These are phyloP conservation scores for Trichosporon inkin DNA, from an alignment of 1,284 basidiomycete species.

Conservation along the genomic window DNA sequence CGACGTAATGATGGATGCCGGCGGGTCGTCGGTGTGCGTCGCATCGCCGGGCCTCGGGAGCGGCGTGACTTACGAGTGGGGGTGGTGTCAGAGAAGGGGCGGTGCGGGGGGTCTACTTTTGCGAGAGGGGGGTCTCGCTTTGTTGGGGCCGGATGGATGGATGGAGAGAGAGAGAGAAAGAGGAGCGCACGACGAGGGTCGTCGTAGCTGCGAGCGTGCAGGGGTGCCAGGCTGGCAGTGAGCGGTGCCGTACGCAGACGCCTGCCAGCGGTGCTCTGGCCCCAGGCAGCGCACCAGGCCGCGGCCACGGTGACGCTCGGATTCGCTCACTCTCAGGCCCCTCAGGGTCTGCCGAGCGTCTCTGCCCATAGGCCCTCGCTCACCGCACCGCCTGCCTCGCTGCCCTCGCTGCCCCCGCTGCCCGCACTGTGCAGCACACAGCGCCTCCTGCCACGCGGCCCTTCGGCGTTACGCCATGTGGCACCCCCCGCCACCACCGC, in stretches of 20 bases:
- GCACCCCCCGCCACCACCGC: not conserved
- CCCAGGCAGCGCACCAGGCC: not conserved
- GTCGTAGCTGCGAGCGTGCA: not conserved
- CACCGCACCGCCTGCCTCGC: not conserved
- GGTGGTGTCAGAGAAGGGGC: conserved; percentile 1
- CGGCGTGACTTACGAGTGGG: conserved; percentile 7
- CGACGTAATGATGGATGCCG: conserved; percentile 3
- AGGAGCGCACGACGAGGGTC: conserved; percentile 11
- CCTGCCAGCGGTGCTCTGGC: not conserved
- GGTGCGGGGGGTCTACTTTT: not conserved
- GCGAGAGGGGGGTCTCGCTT: not conserved
- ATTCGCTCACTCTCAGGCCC: conserved; percentile 5
- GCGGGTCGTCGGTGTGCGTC: not conserved
- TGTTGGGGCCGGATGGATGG: conserved; percentile 7
- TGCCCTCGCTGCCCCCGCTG: not conserved
- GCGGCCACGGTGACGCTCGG: conserved; percentile 11
- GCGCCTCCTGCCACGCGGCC: not conserved
- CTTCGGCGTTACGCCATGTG: conserved; percentile 8
- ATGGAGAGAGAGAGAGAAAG: conserved; percentile 13
- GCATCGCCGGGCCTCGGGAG: not conserved
- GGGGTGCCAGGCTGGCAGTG: conserved; percentile 8
- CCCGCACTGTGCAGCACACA: not conserved
- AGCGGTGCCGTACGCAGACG: not conserved
- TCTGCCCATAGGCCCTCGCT: not conserved
- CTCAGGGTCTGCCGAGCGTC: not conserved